These are phyloP conservation scores for Penicillium sp. DNA, from an alignment of 2,329 filamentous ascomycete species.

Conservation along the genomic window DNA sequence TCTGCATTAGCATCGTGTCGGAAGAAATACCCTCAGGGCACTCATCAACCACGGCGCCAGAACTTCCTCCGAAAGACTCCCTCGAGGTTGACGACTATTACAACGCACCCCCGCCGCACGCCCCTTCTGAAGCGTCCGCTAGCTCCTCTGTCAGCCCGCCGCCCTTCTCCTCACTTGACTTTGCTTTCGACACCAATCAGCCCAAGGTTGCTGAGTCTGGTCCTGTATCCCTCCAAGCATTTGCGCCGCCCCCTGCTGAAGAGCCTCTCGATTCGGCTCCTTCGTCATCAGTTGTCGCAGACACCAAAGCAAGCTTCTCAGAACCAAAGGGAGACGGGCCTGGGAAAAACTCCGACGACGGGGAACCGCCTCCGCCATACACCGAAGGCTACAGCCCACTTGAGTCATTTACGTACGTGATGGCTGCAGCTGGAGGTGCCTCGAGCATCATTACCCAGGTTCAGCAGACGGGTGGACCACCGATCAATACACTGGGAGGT, in stretches of 20 bases:
- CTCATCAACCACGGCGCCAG: constrained; percentile 48
- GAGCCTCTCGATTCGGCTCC: constrained; percentile 47
- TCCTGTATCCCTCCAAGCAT: constrained; percentile 49
- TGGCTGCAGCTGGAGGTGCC: constrained; percentile 95
- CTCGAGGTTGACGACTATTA: constrained; percentile 43
- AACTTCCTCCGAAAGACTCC: constrained; percentile 37
- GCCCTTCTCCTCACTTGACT: constrained; percentile 65
- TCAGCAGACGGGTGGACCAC: constrained; percentile 81
- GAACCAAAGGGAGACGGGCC: constrained; percentile 76
- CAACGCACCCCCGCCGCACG: constrained; percentile 41
- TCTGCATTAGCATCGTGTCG: constrained; percentile 35
- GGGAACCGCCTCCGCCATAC: constrained; percentile 93
- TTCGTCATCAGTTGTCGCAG: constrained; percentile 57
- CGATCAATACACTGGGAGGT: constrained; percentile 88
- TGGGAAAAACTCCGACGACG: constrained; percentile 72
- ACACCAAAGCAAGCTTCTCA: constrained; percentile 82
- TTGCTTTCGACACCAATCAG: constrained; percentile 45
- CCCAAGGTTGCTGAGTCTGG: constrained; percentile 48
- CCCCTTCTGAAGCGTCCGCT: constrained; percentile 44
- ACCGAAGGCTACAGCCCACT: constrained; percentile 91
- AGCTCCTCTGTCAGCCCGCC: constrained; percentile 57
- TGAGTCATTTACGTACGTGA: constrained; percentile 89
- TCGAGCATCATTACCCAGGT: constrained; percentile 99
- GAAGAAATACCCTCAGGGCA: constrained; percentile 13
- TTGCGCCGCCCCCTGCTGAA: constrained; percentile 53